phyloP scores from a whole-genome alignment of 148 eudicot genomes.

The Chenopodium suecicum region DNA sequence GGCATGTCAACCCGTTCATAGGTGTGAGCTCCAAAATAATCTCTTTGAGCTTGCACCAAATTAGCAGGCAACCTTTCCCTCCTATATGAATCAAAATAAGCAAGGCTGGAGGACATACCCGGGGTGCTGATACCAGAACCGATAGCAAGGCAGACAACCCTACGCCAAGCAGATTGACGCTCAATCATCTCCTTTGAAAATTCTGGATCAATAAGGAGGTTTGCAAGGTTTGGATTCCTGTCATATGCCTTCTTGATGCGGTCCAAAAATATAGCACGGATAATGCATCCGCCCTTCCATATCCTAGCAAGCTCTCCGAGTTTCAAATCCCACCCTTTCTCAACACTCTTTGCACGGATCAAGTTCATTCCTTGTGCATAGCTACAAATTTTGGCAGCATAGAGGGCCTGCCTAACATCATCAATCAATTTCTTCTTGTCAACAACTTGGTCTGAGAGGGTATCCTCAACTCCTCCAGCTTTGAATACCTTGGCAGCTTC shows the following conservation, averaged over 20 bases:
- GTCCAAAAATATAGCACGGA: slow-evolving; percentile 87
- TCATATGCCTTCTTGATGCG: slow-evolving; percentile 88
- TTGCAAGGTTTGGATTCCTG: slow-evolving; percentile 70
- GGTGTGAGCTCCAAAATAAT: slow-evolving; percentile 92
- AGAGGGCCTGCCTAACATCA: slow-evolving; percentile 80
- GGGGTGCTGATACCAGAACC: slow-evolving; percentile 84
- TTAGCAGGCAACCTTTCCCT: slow-evolving; percentile 81
- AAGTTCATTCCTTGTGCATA: slow-evolving; percentile 94
- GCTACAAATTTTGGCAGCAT: slow-evolving; percentile 81
- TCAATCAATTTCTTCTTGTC: slow-evolving; percentile 70
- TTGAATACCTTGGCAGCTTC: slow-evolving; percentile 74
- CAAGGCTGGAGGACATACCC: slow-evolving; percentile 95
- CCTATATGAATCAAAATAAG: slow-evolving; percentile 90
- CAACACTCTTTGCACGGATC: slow-evolving; percentile 77
- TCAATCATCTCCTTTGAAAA: slow-evolving; percentile 81
- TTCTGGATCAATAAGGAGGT: slow-evolving; percentile 80
- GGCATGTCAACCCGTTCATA: slow-evolving; percentile 81
- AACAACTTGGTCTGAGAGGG: slow-evolving; percentile 54
- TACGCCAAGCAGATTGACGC: slow-evolving; percentile 79
- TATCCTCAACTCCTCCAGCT: slow-evolving; percentile 56
- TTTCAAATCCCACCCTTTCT: slow-evolving; percentile 78
- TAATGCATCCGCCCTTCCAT: slow-evolving; percentile 95
- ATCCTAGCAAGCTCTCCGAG: slow-evolving; percentile 89
- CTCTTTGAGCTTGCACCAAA: slow-evolving; percentile 92
- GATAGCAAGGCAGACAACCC: slow-evolving; percentile 77